Evolutionary conservation across 345 rosid genomes (phyloP).

Genomic region (Turnera subulata): DNA sequence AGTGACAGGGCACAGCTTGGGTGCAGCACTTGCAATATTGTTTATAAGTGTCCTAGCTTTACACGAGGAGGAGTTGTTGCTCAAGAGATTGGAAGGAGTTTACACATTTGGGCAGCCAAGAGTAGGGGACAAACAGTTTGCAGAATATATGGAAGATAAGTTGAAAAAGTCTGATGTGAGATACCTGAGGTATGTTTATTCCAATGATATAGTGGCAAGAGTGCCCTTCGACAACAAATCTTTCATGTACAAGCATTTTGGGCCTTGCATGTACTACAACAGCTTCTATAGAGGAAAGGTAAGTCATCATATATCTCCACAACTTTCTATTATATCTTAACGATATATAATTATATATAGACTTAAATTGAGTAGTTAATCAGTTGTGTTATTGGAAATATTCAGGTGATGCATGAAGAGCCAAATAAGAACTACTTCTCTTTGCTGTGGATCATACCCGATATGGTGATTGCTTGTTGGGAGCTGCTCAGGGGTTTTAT

Average conservation of each 20-base stretch:
- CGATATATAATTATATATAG: too few species aligned
- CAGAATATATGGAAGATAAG: constrained; percentile 32
- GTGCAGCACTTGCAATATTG: constrained; percentile 46
- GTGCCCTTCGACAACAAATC: constrained; percentile 47
- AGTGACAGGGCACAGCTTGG: constrained; percentile 55
- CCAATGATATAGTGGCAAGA: constrained; percentile 54
- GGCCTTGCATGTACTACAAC: constrained; percentile 33
- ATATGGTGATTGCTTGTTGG: constrained; percentile 31
- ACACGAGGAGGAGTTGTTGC: constrained; percentile 38
- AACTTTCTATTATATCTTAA: too few species aligned
- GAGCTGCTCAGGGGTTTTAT: constrained; percentile 43
- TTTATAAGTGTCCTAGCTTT: constrained; percentile 32
- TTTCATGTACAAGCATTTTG: constrained; percentile 43
- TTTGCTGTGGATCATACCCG: constrained; percentile 20
- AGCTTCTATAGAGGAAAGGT: constrained; percentile 38
- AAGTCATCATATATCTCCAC: too few species aligned
- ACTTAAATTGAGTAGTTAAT: too few species aligned
- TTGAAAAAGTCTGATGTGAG: constrained; percentile 27
- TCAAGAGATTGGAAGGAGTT: constrained; percentile 47
- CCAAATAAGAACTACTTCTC: constrained; percentile 33
- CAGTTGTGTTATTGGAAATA: background rate
- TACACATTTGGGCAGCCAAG: constrained; percentile 62
- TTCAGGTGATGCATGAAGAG: constrained; percentile 35
- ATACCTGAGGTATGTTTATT: constrained; percentile 43
- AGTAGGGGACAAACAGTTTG: constrained; percentile 44